Conservation (phyloP, 495 filamentous ascomycete species). For the Lasiosphaeria ovina region DNA sequence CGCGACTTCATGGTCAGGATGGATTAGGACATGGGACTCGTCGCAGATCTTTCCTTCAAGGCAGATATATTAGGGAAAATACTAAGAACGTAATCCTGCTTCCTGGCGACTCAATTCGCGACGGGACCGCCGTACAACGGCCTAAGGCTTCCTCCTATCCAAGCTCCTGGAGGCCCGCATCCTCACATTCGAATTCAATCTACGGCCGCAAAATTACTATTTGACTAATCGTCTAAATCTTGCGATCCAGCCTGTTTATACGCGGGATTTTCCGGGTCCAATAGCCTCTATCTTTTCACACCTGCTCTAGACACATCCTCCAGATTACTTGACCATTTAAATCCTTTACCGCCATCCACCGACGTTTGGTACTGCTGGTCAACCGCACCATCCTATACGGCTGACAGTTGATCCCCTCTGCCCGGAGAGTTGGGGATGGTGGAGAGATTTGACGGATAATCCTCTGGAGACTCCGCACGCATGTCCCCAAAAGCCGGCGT, state of each 20-base stretch:
- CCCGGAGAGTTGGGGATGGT: neutral
- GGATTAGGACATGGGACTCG: no score
- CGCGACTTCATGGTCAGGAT: no score
- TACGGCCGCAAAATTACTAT: neutral
- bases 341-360: neutral
- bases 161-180: neutral
- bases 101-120: neutral
- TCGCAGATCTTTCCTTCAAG: neutral
- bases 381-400: neutral
- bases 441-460: slow-evolving; percentile 1
- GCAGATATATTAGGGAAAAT: neutral
- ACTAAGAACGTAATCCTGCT: neutral
- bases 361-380: neutral
- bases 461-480: neutral
- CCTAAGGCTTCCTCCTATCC: neutral
- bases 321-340: neutral
- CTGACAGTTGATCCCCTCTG: neutral
- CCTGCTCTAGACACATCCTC: neutral
- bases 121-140: neutral
- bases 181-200: neutral
- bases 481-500: neutral
- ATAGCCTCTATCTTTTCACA: neutral
- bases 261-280: neutral
- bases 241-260: neutral
- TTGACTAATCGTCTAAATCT: slow-evolving; percentile 1